Base-by-base conservation (phyloP, 257 asterid genomes). In the Capsicum pubescens region DNA sequence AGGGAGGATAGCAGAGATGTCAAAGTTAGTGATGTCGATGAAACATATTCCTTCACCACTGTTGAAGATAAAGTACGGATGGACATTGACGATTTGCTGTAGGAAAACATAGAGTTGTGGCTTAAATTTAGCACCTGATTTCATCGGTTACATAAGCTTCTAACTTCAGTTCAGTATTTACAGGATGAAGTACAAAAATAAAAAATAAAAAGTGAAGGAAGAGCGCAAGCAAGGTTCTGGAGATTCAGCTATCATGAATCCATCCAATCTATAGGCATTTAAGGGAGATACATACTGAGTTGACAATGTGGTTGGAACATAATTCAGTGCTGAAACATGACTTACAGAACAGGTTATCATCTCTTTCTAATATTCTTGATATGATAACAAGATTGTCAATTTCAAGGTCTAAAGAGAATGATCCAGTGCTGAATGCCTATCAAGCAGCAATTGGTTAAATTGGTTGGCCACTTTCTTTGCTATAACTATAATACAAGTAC, bases 21-120 rank as follows among this genome's bases (percentile, higher is more conserved):
- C 57, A 71, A 87, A 85, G 80, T 76, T 21, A 61, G 64, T 21
- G 64, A 81, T 16, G 71, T 84, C 3, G 85, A 82, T 66, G 85
- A 84, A 77, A 64, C 84, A 39, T 88, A 82, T 44, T 70, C 81
- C 35, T 67, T 63, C 74, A 82, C 89, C 52, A 81, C 84, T 13
- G 81, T 87, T 66, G 92, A 90, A 69, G 90, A 90, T 59, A 88
- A 87, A 69, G 89, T 90, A 39, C 91, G 90, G 9, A 85, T 87
- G 85, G 92, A 88, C 71, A 90, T 90, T 48, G 92, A 87, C 26
- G 89, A 86, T 5, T 58, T 90, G 83, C 86, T 90, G 83, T 91
- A 90, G 71, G 90, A 88, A 67, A 90, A 90, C 84, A 85, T 90
- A 79, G 90, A 87, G 36, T 87, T 90, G 84, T 90, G 91, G 92